A percentile compares a stretch with the other conserved stretches of the same genome.
Conservation (phyloP, 148 eudicot genomes). For the Rhododendron ovatum region DNA sequence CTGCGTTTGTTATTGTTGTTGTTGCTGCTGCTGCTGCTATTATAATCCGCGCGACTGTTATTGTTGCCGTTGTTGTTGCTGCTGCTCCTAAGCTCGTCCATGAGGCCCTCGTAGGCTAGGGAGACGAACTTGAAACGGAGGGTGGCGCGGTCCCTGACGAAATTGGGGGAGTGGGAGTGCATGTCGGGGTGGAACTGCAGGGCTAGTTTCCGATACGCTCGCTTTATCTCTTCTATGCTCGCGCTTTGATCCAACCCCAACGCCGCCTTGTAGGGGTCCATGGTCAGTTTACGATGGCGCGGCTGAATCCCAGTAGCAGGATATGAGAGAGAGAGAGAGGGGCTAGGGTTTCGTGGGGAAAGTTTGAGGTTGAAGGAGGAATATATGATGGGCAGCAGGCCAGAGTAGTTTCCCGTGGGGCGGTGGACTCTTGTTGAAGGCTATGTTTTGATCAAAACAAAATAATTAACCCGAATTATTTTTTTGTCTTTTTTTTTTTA, state of each 20-base stretch:
- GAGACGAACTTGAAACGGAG: neutral
- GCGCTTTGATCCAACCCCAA: conserved; percentile 54
- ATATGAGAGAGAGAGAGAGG: neutral
- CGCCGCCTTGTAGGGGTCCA: conserved; percentile 63
- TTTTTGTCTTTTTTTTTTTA: no score
- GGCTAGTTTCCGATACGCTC: conserved; percentile 67
- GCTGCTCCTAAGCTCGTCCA: neutral
- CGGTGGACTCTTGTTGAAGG: no score
- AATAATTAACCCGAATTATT: no score
- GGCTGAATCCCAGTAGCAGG: no score
- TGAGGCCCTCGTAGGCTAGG: neutral
- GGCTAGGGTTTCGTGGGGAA: neutral
- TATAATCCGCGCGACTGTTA: neutral
- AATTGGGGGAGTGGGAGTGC: conserved; percentile 52
- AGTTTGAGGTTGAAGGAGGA: neutral
- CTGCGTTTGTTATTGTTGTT: neutral
- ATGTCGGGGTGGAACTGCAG: conserved; percentile 84
- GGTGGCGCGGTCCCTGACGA: conserved; percentile 27
- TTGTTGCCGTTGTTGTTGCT: neutral
- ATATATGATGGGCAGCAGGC: no score
- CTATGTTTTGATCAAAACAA: no score
- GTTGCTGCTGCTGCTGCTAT: neutral
- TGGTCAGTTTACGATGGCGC: neutral
- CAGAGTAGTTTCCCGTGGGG: no score
- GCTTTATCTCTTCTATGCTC: conserved; percentile 61